These are phyloP conservation scores for Musa beccarii DNA, from an alignment of 176 grass and related monocot genomes.

Conservation along the genomic window DNA sequence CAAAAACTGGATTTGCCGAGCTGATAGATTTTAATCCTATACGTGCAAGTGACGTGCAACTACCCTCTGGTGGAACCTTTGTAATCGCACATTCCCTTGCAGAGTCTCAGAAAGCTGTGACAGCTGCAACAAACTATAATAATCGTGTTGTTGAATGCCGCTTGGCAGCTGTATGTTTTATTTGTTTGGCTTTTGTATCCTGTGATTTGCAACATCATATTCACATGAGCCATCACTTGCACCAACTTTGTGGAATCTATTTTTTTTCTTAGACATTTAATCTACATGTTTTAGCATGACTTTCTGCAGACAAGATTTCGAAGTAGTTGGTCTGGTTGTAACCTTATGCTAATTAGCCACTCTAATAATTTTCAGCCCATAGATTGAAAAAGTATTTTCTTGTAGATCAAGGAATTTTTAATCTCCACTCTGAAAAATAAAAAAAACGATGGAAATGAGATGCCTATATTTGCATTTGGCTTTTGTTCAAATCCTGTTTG, in stretches of 20 bases:
- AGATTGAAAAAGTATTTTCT: too few relatives aligned
- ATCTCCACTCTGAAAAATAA: too few relatives aligned
- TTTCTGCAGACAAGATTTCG: not conserved
- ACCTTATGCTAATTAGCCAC: not conserved
- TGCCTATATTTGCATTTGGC: not conserved
- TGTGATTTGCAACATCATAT: not conserved
- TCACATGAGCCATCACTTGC: not conserved
- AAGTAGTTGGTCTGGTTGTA: not conserved
- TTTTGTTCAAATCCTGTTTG: not conserved
- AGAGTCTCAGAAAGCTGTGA: constrained; percentile 96
- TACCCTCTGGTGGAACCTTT: constrained; percentile 80
- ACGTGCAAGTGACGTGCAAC: constrained; percentile 72
- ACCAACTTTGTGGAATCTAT: too few relatives aligned
- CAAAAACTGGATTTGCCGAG: constrained; percentile 86
- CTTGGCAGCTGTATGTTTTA: constrained; percentile 28
- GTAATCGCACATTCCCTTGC: constrained; percentile 90
- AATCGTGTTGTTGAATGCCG: constrained; percentile 93
- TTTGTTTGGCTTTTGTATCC: not conserved
- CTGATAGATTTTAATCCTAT: constrained; percentile 99
- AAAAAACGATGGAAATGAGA: too few relatives aligned
- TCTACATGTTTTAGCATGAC: not conserved
- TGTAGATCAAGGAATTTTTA: too few relatives aligned
- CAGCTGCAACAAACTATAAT: constrained; percentile 91
- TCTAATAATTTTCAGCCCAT: too few relatives aligned
- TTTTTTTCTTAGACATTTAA: not conserved